phyloP scores from a whole-genome alignment of 345 rosid species.

The Citrus medica region DNA sequence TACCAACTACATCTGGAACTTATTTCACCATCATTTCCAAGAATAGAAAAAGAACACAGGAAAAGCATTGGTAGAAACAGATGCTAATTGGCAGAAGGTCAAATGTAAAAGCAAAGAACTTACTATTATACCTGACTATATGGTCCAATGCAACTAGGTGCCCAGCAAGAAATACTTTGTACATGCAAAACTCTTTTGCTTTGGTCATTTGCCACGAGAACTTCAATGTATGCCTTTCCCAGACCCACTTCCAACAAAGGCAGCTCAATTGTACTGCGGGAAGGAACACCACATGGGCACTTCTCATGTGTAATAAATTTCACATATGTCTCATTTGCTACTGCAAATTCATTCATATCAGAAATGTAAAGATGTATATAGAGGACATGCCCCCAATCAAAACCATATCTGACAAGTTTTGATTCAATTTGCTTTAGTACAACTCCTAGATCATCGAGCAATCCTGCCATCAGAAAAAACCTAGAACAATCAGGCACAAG shows the following conservation, averaged over 20 bases:
- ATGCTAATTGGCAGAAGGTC: not conserved
- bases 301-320: slow-evolving; percentile 82
- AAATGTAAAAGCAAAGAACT: not conserved
- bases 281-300: slow-evolving; percentile 96
- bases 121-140: slow-evolving; percentile 74
- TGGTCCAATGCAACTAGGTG: slow-evolving; percentile 99
- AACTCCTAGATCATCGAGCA: slow-evolving; percentile 65
- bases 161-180: slow-evolving; percentile 96
- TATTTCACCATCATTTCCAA: not conserved
- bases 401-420: slow-evolving; percentile 50
- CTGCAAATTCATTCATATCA: slow-evolving; percentile 75
- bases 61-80: not conserved
- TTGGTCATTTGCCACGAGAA: slow-evolving; percentile 62
- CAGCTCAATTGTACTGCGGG: slow-evolving; percentile 91
- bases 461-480: slow-evolving; percentile 37
- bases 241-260: slow-evolving; percentile 69
- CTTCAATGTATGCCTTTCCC: slow-evolving; percentile 81
- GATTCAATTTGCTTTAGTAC: slow-evolving; percentile 58
- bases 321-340: slow-evolving; percentile 84
- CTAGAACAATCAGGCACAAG: not conserved
- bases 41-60: not conserved
- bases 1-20: not conserved
- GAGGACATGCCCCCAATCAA: slow-evolving; percentile 76
- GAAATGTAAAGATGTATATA: slow-evolving; percentile 88
- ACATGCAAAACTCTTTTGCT: slow-evolving; percentile 93